A percentile compares a stretch with the other conserved stretches of the same genome.
Conservation (phyloP, 1,284 basidiomycete genomes). For the Moniliella sp. region DNA sequence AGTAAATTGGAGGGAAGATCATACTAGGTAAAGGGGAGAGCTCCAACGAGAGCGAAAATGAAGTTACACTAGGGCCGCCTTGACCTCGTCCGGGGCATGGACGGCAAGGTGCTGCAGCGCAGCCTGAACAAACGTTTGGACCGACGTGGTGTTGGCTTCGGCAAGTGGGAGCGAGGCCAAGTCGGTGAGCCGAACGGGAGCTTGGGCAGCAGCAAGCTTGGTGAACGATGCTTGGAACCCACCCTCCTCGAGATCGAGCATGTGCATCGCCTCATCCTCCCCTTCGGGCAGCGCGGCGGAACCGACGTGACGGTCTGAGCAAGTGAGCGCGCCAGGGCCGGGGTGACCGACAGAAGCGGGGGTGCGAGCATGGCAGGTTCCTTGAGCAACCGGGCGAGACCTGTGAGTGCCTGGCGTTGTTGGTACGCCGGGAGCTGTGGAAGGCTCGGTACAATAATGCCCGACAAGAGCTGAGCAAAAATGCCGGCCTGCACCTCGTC, state of each 20-base stretch:
- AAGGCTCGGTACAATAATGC: slow-evolving; percentile 60
- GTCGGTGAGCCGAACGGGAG: too few species aligned
- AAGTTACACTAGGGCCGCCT: too few species aligned
- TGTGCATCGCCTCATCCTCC: slow-evolving; percentile 40
- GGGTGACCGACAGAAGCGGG: slow-evolving; percentile 46
- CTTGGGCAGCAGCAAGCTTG: slow-evolving; percentile 53
- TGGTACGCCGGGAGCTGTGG: slow-evolving; percentile 59
- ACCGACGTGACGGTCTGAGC: slow-evolving; percentile 46
- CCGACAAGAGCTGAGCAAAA: slow-evolving; percentile 59
- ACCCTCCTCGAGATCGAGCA: slow-evolving; percentile 67
- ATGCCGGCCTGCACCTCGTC: slow-evolving; percentile 64
- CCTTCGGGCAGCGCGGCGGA: slow-evolving; percentile 39
- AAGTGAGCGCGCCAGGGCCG: slow-evolving; percentile 46
- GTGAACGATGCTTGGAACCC: slow-evolving; percentile 87
- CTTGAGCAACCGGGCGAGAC: slow-evolving; percentile 57
- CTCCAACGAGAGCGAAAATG: too few species aligned
- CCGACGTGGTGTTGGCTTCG: too few species aligned
- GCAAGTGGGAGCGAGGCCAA: too few species aligned
- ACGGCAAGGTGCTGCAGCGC: too few species aligned
- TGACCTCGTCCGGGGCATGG: too few species aligned
- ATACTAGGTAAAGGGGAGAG: too few species aligned
- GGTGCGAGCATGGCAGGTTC: slow-evolving; percentile 47
- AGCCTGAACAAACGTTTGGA: too few species aligned
- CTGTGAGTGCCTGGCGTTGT: slow-evolving; percentile 63
- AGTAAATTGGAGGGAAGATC: too few species aligned